Base-by-base conservation (phyloP, 352 stramenopile species). In the Phytopythium litorale region DNA sequence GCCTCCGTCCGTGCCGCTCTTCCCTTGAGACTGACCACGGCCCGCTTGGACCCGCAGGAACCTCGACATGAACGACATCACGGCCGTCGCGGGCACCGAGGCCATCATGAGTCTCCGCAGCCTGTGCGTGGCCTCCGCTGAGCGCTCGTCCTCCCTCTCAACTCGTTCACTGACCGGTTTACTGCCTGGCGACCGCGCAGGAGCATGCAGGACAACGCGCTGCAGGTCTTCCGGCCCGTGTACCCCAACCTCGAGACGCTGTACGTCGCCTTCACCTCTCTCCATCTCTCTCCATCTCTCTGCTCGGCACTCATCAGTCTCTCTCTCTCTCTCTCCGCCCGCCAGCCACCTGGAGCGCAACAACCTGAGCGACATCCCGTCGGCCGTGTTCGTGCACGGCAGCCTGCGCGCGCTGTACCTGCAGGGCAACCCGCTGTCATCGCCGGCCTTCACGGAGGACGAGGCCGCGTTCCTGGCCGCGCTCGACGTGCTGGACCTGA, bases 131-230 rank as follows among this genome's bases (percentile, higher is more conserved):
- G 35, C 12, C 35, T 40, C 35, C 12, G 7, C 35, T 1, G 35
- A 32, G 12, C 50, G 6, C 19, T 40, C 35, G 68, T 40, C 11
- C 37, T 37, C 16, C 32, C 19, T 42, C 48, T 2, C 11, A 5
- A 0, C 25, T 51, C 25, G 37, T 50, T n/a, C 11, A 42, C 40
- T 45, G 37, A 19, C 62, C 35, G 8, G 35, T 40, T 45, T 9
- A 2, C 13, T 45, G 12, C 2, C 2, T 46, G 40, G 15, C 32
- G 51, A 33, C 32, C 46, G 12, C 52, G 12, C 52, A 72, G 67
- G 51, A 86, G 73, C 25, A 72, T 89, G 32, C 78, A 69, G 12
- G 63, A 79, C 48, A 91, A 91, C 63, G 71, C 76, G 21, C 71
- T 88, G 51, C 69, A 58, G 35, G 58, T 58, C 12, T 91, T 78